phyloP scores from a whole-genome alignment of 371 early-diverging fungal species.

The Actinomortierella wolfii region DNA sequence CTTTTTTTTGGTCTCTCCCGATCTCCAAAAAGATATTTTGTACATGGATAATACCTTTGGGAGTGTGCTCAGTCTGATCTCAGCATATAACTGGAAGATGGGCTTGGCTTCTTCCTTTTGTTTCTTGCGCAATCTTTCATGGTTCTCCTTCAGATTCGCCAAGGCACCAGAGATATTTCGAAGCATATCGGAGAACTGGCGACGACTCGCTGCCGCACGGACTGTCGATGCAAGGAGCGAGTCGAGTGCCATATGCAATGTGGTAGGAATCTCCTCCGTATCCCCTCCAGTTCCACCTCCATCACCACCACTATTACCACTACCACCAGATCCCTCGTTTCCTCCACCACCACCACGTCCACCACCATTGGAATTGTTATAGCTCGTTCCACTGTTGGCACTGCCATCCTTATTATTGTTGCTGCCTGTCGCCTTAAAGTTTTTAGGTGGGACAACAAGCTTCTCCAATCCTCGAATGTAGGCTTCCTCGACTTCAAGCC shows the following conservation, averaged over 20 bases:
- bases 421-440: background rate
- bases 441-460: slow-evolving; percentile 10
- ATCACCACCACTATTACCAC: too few relatives aligned
- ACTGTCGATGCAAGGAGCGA: slow-evolving; percentile 25
- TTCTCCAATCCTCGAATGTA: slow-evolving; percentile 38
- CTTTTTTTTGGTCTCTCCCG: too few relatives aligned
- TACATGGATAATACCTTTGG: slow-evolving; percentile 20
- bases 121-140: slow-evolving; percentile 33
- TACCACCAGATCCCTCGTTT: too few relatives aligned
- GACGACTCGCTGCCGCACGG: slow-evolving; percentile 15
- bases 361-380: background rate
- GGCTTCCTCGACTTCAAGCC: slow-evolving; percentile 36
- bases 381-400: background rate
- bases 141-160: slow-evolving; percentile 26
- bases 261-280: slow-evolving; percentile 45
- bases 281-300: slow-evolving; percentile 12
- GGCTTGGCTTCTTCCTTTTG: slow-evolving; percentile 40
- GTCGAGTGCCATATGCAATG: slow-evolving; percentile 29
- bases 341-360: slow-evolving; percentile 3
- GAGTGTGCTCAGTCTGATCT: slow-evolving; percentile 35
- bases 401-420: background rate
- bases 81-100: slow-evolving; percentile 39
- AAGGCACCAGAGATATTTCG: slow-evolving; percentile 20
- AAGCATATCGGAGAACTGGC: slow-evolving; percentile 19
- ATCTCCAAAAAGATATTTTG: too few relatives aligned